These are phyloP conservation scores for Boletus vinaceobasis DNA, from an alignment of 768 basidiomycete genomes.

Conservation along the genomic window DNA sequence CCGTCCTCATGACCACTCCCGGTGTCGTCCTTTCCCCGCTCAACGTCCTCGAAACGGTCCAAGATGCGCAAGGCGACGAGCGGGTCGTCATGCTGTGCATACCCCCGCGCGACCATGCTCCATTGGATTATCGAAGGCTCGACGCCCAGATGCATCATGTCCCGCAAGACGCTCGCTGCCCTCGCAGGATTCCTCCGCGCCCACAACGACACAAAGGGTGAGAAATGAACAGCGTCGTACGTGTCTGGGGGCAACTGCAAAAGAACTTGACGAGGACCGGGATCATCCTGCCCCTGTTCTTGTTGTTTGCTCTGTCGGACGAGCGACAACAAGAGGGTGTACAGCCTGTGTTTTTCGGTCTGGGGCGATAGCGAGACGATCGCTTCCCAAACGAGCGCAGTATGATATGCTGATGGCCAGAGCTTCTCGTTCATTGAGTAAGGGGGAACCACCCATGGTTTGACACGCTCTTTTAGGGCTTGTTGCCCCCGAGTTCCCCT, in stretches of 20 bases:
- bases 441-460: background rate
- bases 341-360: constrained; percentile 36
- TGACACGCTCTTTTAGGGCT: background rate
- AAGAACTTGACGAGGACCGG: background rate
- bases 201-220: constrained; percentile 48
- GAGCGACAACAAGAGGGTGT: constrained; percentile 39
- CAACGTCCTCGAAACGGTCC: constrained; percentile 36
- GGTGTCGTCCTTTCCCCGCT: background rate
- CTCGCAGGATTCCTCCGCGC: constrained; percentile 26
- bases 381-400: constrained; percentile 35
- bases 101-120: constrained; percentile 47
- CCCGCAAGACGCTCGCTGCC: constrained; percentile 43
- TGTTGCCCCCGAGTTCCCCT: constrained; percentile 9
- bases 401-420: constrained; percentile 34
- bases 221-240: constrained; percentile 44
- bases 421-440: constrained; percentile 16
- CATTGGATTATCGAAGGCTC: constrained; percentile 45
- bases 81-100: constrained; percentile 39
- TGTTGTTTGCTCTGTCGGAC: constrained; percentile 7
- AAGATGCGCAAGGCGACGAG: constrained; percentile 40
- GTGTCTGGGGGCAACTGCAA: constrained; percentile 26
- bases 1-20: background rate
- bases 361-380: constrained; percentile 22
- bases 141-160: constrained; percentile 50
- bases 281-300: background rate